Conservation (phyloP, 441 rosid genomes). For the Brassica hybrid region DNA sequence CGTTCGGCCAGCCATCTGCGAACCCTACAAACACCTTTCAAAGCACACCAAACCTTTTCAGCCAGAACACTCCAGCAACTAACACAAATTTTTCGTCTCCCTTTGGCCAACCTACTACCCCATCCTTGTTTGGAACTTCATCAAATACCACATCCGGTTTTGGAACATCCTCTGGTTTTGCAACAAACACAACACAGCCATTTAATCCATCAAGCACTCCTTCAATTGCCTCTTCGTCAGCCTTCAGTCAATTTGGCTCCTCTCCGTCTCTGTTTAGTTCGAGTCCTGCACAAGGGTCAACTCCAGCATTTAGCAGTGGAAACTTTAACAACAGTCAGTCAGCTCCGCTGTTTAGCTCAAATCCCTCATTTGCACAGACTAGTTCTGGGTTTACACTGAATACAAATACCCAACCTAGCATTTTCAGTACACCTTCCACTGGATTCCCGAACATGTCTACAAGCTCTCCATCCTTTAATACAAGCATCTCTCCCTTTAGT, state of each 20-base stretch:
- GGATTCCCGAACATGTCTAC: slow-evolving; percentile 58
- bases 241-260: slow-evolving; percentile 59
- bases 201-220: slow-evolving; percentile 55
- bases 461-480: slow-evolving; percentile 53
- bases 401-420: slow-evolving; percentile 53
- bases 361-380: slow-evolving; percentile 47
- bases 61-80: slow-evolving; percentile 52
- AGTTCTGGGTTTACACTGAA: slow-evolving; percentile 58
- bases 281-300: slow-evolving; percentile 50
- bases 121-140: slow-evolving; percentile 58
- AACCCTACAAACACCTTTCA: slow-evolving; percentile 50
- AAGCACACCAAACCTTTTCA: slow-evolving; percentile 56
- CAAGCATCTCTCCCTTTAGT: slow-evolving; percentile 53
- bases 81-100: slow-evolving; percentile 52
- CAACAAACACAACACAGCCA: slow-evolving; percentile 51
- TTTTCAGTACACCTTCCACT: slow-evolving; percentile 62
- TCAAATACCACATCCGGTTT: slow-evolving; percentile 51
- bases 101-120: slow-evolving; percentile 52
- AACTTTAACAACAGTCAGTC: slow-evolving; percentile 61
- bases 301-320: slow-evolving; percentile 56
- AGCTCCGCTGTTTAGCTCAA: slow-evolving; percentile 62
- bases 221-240: slow-evolving; percentile 62
- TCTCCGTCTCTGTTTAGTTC: slow-evolving; percentile 64
- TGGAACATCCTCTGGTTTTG: slow-evolving; percentile 54
- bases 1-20: slow-evolving; percentile 52